Percentiles rank a stretch among this genome's conserved stretches.
These are phyloP conservation scores for Trichophyton schoenleinii DNA, from an alignment of 2,329 filamentous ascomycete species.

Conservation along the genomic window DNA sequence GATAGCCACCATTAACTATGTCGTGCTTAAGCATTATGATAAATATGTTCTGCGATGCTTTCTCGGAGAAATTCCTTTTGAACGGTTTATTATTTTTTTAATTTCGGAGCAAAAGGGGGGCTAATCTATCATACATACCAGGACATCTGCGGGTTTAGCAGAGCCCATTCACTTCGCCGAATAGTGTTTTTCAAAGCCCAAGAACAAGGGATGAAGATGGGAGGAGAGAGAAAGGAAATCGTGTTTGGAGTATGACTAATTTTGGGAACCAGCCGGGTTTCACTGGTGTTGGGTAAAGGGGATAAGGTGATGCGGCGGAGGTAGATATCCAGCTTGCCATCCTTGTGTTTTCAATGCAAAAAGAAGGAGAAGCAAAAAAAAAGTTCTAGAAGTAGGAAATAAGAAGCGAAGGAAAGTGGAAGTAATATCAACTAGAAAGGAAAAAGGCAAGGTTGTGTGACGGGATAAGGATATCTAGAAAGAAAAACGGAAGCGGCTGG, in stretches of 20 bases:
- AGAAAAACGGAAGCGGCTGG: no score
- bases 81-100: background rate
- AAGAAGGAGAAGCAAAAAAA: background rate
- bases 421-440: background rate
- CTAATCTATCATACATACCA: background rate
- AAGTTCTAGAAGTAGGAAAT: background rate
- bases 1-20: background rate
- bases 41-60: background rate
- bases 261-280: background rate
- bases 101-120: background rate
- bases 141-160: background rate
- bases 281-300: background rate
- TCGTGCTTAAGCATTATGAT: background rate
- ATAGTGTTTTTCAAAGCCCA: background rate
- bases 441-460: background rate
- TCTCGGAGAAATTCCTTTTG: background rate
- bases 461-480: background rate
- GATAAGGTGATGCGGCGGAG: background rate
- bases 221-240: background rate
- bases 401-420: background rate
- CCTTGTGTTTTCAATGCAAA: background rate
- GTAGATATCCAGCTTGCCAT: background rate
- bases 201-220: background rate
- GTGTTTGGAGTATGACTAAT: background rate
- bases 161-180: background rate